Percentiles rank a stretch among this genome's conserved stretches.
Evolutionary conservation across 768 basidiomycete genomes (phyloP).

Genomic region (Psilocybe subaeruginosa): DNA sequence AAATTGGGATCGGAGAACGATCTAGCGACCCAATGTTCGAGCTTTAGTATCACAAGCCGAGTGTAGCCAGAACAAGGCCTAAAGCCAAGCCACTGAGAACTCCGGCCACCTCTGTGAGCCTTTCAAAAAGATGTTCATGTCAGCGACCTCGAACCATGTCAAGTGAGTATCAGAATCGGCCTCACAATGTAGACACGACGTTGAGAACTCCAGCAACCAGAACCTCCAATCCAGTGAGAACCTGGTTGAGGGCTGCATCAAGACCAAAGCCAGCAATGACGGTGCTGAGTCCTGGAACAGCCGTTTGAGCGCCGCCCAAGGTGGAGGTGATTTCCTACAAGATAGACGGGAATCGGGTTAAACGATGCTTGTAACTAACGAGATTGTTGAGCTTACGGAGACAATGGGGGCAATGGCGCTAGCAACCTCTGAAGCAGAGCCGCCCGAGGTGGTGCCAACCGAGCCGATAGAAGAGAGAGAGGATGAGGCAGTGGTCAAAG

Average conservation of each 20-base stretch:
- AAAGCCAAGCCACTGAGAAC: not conserved
- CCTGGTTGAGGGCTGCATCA: not conserved
- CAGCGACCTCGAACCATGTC: too few relatives aligned
- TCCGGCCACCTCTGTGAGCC: not conserved
- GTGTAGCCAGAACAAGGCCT: not conserved
- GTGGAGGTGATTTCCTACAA: slow-evolving; percentile 1
- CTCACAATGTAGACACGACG: not conserved
- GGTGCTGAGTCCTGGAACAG: not conserved
- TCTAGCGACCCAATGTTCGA: too few relatives aligned
- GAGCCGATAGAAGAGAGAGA: not conserved
- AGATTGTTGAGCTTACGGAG: not conserved
- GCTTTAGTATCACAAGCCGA: not conserved
- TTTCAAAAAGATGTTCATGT: not conserved
- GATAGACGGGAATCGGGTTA: too few relatives aligned
- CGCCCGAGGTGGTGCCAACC: not conserved
- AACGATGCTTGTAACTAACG: too few relatives aligned
- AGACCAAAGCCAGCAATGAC: not conserved
- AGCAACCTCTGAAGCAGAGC: not conserved
- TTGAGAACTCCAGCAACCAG: not conserved
- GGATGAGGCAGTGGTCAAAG: not conserved
- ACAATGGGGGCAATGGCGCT: not conserved
- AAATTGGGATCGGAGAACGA: too few relatives aligned
- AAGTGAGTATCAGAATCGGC: too few relatives aligned
- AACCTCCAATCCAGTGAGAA: not conserved
- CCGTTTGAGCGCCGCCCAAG: not conserved